Evolutionary conservation across 768 basidiomycete genomes (phyloP).

Genomic region (Leccinum pellstonianum): DNA sequence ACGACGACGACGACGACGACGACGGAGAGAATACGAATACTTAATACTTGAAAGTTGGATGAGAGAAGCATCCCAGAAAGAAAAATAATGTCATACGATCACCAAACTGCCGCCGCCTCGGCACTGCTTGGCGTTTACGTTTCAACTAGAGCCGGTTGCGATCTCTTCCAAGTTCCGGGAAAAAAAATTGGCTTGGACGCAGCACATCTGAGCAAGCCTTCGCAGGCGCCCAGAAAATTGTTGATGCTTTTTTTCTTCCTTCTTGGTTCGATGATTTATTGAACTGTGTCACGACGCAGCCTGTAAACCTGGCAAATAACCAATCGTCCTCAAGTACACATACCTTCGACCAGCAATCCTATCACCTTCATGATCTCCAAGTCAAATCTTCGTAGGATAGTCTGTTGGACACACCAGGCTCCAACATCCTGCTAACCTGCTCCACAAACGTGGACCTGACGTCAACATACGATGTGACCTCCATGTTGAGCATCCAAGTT

Average conservation of each 20-base stretch:
- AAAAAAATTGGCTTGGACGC: no score
- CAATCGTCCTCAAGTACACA: no score
- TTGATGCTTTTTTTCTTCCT: no score
- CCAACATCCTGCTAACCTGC: background rate
- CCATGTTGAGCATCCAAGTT: background rate
- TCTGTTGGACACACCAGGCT: background rate
- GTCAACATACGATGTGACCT: background rate
- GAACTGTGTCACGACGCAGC: background rate
- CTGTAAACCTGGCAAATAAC: background rate
- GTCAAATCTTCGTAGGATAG: background rate
- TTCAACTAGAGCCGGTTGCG: background rate
- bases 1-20: background rate
- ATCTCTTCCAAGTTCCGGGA: background rate
- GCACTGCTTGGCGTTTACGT: conserved; percentile 2
- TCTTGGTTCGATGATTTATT: no score
- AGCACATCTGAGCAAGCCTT: no score
- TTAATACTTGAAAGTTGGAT: background rate
- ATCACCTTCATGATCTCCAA: background rate
- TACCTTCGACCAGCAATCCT: no score
- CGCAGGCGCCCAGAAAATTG: background rate
- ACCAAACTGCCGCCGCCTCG: background rate
- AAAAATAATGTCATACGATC: conserved; percentile 23
- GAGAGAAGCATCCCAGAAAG: background rate
- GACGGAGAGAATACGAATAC: background rate
- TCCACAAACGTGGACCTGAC: background rate